Percentiles rank a stretch among this genome's conserved stretches.
phyloP scores from a whole-genome alignment of 179 eudicot genomes.

The Beta lomatogona region DNA sequence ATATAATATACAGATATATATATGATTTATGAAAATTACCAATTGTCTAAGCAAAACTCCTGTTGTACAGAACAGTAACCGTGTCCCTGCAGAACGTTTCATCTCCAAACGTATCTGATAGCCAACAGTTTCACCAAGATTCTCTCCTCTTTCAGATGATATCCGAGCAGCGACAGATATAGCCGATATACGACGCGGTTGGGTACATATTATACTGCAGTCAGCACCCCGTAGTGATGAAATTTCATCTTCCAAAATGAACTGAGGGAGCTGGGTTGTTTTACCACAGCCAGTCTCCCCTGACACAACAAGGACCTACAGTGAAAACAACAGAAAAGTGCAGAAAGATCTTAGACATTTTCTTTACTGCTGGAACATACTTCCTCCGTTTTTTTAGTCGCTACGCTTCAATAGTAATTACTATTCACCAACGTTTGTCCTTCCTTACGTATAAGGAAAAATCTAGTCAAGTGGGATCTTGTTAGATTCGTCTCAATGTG shows the following conservation, averaged over 20 bases:
- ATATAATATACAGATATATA: not conserved
- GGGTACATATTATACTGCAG: constrained; percentile 93
- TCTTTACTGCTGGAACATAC: not conserved
- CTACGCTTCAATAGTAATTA: no score
- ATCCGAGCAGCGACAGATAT: constrained; percentile 94
- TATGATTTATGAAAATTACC: constrained; percentile 45
- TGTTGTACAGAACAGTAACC: constrained; percentile 90
- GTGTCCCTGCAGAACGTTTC: constrained; percentile 75
- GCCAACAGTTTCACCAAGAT: constrained; percentile 90
- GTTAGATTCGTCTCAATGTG: no score
- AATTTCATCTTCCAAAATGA: constrained; percentile 90
- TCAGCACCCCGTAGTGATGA: constrained; percentile 70
- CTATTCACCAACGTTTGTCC: no score
- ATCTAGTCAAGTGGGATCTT: no score
- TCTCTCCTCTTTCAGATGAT: constrained; percentile 92
- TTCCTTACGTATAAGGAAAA: no score
- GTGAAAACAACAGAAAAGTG: constrained; percentile 1
- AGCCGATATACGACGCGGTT: constrained; percentile 98
- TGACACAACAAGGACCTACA: constrained; percentile 90
- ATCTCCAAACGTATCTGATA: constrained; percentile 94
- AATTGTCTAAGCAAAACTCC: constrained; percentile 85
- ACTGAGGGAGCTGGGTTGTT: constrained; percentile 97
- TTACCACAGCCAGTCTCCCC: constrained; percentile 99
- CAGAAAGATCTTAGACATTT: constrained; percentile 13
- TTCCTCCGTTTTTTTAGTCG: no score